Evolutionary conservation across 257 asterid genomes (phyloP).

Genomic region (Fraxinus pennsylvanica): DNA sequence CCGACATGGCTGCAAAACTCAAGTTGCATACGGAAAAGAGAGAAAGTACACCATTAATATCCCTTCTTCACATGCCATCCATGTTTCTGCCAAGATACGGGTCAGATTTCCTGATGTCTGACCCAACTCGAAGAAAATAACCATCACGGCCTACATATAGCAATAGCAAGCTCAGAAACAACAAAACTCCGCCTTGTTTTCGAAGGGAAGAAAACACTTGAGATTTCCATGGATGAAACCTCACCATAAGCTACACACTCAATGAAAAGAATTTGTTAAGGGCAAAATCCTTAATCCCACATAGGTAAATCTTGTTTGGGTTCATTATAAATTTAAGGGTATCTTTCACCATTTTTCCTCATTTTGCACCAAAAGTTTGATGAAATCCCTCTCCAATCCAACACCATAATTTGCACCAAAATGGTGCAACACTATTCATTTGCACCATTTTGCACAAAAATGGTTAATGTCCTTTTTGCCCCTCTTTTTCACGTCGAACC

Average conservation of each 20-base stretch:
- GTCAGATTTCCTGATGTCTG: conserved; percentile 30
- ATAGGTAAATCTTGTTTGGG: too few relatives aligned
- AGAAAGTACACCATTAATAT: neutral
- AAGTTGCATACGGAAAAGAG: neutral
- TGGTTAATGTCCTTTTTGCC: too few relatives aligned
- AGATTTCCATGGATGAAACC: neutral
- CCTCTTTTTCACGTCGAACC: too few relatives aligned
- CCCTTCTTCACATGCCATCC: conserved; percentile 24
- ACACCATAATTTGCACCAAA: too few relatives aligned
- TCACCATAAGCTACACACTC: neutral
- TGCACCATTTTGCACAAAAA: too few relatives aligned
- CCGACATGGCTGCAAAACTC: conserved; percentile 19
- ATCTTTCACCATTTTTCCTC: too few relatives aligned
- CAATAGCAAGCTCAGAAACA: neutral
- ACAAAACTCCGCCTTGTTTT: neutral
- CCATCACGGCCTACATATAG: conserved; percentile 36
- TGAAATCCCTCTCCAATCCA: too few relatives aligned
- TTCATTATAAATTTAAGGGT: too few relatives aligned
- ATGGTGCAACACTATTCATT: too few relatives aligned
- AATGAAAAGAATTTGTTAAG: neutral
- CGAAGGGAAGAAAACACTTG: too few relatives aligned
- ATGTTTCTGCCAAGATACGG: conserved; percentile 50
- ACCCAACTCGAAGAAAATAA: conserved; percentile 28
- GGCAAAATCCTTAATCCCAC: neutral
- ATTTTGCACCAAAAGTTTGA: too few relatives aligned